phyloP scores from a whole-genome alignment of 352 stramenopile species.

The Globisporangium paddicum region DNA sequence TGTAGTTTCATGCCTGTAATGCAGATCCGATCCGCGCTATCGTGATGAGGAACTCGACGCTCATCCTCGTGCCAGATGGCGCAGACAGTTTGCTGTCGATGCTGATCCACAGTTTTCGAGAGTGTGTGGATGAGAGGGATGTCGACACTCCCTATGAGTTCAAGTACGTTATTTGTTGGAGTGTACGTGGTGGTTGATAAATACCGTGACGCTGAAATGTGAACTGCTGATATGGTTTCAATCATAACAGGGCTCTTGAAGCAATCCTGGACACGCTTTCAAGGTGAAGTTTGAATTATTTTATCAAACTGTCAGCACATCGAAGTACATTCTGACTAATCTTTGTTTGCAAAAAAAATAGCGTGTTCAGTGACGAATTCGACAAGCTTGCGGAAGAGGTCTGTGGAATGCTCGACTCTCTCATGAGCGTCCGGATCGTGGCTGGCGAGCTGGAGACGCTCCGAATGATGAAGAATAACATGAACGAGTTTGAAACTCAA shows the following conservation, averaged over 20 bases:
- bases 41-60: conserved; percentile 25
- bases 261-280: conserved; percentile 1
- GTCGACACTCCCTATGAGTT: background rate
- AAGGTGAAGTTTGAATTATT: background rate
- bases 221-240: too few relatives aligned
- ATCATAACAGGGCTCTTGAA: background rate
- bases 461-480: conserved; percentile 62
- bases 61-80: conserved; percentile 39
- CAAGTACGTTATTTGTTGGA: background rate
- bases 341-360: too few relatives aligned
- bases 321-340: too few relatives aligned
- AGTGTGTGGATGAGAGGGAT: conserved; percentile 9
- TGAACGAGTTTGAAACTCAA: conserved; percentile 68
- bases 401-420: conserved; percentile 32
- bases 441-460: conserved; percentile 55
- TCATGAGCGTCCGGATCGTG: conserved; percentile 42
- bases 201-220: too few relatives aligned
- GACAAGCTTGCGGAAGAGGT: conserved; percentile 7
- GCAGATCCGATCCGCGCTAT: conserved; percentile 40
- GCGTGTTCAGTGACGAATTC: conserved; percentile 1
- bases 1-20: too few relatives aligned
- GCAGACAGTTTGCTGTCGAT: conserved; percentile 33
- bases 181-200: too few relatives aligned
- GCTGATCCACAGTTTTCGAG: conserved; percentile 28
- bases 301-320: too few relatives aligned